phyloP scores from a whole-genome alignment of 768 basidiomycete species.

The Antrodiella citrinella region DNA sequence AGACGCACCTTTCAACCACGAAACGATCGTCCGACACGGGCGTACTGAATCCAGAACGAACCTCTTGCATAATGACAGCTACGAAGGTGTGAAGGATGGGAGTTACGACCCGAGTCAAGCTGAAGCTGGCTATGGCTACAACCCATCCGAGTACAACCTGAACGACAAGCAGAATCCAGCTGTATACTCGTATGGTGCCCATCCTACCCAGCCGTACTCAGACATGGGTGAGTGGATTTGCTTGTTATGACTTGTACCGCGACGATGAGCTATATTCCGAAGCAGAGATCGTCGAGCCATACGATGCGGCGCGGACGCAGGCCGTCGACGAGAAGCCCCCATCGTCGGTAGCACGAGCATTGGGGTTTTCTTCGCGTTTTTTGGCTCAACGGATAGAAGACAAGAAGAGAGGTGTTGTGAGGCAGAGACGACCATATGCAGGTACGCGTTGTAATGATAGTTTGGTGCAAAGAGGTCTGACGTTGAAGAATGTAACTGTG shows the following conservation, averaged over 20 bases:
- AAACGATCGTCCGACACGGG: constrained; percentile 4
- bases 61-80: constrained; percentile 6
- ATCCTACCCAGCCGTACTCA: neutral
- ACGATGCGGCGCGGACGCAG: constrained; percentile 19
- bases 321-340: constrained; percentile 29
- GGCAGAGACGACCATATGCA: constrained; percentile 72
- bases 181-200: neutral
- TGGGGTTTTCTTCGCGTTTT: constrained; percentile 41
- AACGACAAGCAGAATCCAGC: constrained; percentile 4
- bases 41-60: constrained; percentile 5
- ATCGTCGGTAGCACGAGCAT: constrained; percentile 31
- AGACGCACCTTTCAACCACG: constrained; percentile 12
- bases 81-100: neutral
- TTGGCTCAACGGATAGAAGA: constrained; percentile 79
- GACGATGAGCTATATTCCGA: too few species aligned
- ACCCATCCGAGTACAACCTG: constrained; percentile 3
- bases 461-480: neutral
- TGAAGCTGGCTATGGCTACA: constrained; percentile 2
- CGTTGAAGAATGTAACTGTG: constrained; percentile 21
- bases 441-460: constrained; percentile 38
- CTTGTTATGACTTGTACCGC: constrained; percentile 1
- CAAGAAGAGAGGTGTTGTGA: constrained; percentile 78
- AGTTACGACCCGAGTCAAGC: constrained; percentile 1
- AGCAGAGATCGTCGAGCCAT: constrained; percentile 63
- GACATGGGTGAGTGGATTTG: constrained; percentile 5